These are phyloP conservation scores for Uronychia setigera DNA, from an alignment of 73 alveolate species.

Conservation along the genomic window DNA sequence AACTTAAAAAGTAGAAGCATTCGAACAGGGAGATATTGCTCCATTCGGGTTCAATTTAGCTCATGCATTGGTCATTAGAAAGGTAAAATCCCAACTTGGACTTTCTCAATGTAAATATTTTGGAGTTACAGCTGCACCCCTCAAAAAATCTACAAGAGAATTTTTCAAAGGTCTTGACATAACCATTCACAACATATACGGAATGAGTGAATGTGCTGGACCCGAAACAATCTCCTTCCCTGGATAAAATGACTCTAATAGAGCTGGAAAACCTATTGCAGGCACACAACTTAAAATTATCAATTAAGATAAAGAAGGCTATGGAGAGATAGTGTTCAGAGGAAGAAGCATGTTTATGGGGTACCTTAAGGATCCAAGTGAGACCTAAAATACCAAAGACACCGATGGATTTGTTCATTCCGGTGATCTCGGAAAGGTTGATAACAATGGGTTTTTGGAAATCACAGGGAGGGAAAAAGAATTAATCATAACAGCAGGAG, in stretches of 20 bases:
- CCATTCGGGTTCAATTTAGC: conserved; percentile 42
- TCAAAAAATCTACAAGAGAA: conserved; percentile 34
- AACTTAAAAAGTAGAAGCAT: not conserved
- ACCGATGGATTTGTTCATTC: conserved; percentile 67
- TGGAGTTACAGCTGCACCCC: conserved; percentile 72
- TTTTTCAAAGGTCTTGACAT: conserved; percentile 63
- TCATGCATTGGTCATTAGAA: conserved; percentile 19
- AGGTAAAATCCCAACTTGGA: conserved; percentile 45
- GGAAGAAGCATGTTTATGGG: conserved; percentile 81
- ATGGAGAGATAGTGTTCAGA: conserved; percentile 74
- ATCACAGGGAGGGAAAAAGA: conserved; percentile 79
- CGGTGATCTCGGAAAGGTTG: conserved; percentile 75
- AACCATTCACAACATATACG: conserved; percentile 54
- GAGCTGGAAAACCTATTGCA: conserved; percentile 58
- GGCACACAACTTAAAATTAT: conserved; percentile 61
- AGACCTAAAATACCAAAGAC: conserved; percentile 63
- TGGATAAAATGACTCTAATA: not conserved
- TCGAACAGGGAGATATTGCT: conserved; percentile 7
- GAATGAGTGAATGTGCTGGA: conserved; percentile 80
- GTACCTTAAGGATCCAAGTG: conserved; percentile 35
- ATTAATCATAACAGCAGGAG: conserved; percentile 81
- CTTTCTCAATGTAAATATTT: conserved; percentile 32
- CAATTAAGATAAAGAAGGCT: conserved; percentile 54
- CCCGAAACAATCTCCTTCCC: conserved; percentile 52
- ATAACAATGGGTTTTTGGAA: conserved; percentile 46